Conservation (phyloP, 768 basidiomycete species). For the Mycena indigotica region DNA sequence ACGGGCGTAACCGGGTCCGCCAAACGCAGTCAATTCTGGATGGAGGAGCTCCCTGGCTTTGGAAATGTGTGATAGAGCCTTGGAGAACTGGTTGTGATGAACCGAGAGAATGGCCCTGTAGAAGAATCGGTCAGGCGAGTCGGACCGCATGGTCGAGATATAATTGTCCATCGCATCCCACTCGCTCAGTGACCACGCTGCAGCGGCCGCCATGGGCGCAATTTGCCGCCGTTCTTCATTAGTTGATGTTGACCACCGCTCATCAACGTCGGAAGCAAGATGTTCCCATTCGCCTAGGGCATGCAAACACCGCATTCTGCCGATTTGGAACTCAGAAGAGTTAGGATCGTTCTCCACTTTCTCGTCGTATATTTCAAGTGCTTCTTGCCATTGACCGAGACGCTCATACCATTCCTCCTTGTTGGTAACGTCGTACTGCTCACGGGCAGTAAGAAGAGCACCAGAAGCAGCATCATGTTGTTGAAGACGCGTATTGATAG, state of each 20-base stretch:
- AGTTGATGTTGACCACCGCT: slow-evolving; percentile 82
- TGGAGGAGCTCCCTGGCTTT: slow-evolving; percentile 92
- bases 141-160: slow-evolving; percentile 89
- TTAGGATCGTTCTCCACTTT: slow-evolving; percentile 74
- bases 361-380: slow-evolving; percentile 81
- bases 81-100: slow-evolving; percentile 94
- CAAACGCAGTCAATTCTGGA: slow-evolving; percentile 86
- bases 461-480: slow-evolving; percentile 99
- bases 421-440: slow-evolving; percentile 87
- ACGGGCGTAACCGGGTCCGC: slow-evolving; percentile 95
- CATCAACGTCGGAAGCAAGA: slow-evolving; percentile 82
- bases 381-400: slow-evolving; percentile 95
- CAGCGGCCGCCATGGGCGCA: slow-evolving; percentile 95
- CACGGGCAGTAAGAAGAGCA: slow-evolving; percentile 85
- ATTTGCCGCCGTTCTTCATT: slow-evolving; percentile 88
- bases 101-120: slow-evolving; percentile 95
- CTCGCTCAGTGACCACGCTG: slow-evolving; percentile 94
- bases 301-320: slow-evolving; percentile 95
- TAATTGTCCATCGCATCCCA: slow-evolving; percentile 99
- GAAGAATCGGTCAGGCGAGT: slow-evolving; percentile 93
- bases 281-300: slow-evolving; percentile 98
- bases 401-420: slow-evolving; percentile 99
- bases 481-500: slow-evolving; percentile 94
- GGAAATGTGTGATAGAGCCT: slow-evolving; percentile 86
- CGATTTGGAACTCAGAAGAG: slow-evolving; percentile 79